Conservation (phyloP, 2,329 filamentous ascomycete species). For the Fusarium kyushuense region DNA sequence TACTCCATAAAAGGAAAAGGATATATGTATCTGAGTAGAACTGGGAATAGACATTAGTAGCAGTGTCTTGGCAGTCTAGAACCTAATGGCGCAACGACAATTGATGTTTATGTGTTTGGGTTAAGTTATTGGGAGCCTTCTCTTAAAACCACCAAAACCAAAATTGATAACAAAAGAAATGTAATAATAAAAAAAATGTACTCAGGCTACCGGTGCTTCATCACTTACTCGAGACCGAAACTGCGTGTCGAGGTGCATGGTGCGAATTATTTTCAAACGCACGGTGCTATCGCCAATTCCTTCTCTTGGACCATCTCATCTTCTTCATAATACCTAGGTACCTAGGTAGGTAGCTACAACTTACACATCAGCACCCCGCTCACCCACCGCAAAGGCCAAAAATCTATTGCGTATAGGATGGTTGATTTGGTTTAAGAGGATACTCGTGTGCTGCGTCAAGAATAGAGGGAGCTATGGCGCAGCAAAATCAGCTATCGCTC, state of each 20-base stretch:
- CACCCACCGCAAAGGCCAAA: background rate
- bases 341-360: constrained; percentile 12
- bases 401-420: constrained; percentile 5
- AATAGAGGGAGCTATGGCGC: constrained; percentile 43
- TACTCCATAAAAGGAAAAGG: constrained; percentile 44
- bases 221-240: background rate
- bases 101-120: constrained; percentile 40
- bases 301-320: background rate
- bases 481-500: constrained; percentile 56
- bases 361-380: constrained; percentile 19
- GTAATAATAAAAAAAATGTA: too few species aligned
- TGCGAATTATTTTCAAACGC: background rate
- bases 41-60: constrained; percentile 40
- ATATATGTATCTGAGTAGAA: constrained; percentile 38
- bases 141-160: background rate
- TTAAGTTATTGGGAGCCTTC: background rate
- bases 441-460: constrained; percentile 8
- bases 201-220: background rate
- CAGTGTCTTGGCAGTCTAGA: constrained; percentile 46
- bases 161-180: background rate
- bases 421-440: background rate
- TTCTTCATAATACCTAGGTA: background rate
- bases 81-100: constrained; percentile 50
- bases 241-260: background rate
- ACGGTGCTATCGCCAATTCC: constrained; percentile 9